These are phyloP conservation scores for Nicotiana paniculata DNA, from an alignment of 257 asterid genomes.

Conservation along the genomic window DNA sequence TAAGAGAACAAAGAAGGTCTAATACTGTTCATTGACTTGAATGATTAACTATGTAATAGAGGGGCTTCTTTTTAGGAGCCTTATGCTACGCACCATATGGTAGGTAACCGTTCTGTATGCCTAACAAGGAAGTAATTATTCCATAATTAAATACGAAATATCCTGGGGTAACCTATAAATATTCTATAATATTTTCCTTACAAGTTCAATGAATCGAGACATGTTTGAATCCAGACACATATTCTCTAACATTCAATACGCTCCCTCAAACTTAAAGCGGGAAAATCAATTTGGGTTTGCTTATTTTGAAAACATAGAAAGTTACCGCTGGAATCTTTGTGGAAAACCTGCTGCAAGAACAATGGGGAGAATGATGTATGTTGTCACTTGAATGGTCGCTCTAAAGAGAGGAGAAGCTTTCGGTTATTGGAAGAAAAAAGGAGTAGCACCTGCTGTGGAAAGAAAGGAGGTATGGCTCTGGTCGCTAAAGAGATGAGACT, in stretches of 20 bases:
- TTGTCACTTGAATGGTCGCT: background rate
- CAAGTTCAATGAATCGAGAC: background rate
- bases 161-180: background rate
- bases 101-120: background rate
- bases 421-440: background rate
- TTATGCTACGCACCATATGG: background rate
- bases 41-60: background rate
- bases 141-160: background rate
- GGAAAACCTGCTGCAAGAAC: slow-evolving; percentile 3
- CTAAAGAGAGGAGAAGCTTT: background rate
- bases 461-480: background rate
- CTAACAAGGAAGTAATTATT: background rate
- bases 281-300: background rate
- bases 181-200: background rate
- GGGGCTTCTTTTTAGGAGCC: background rate
- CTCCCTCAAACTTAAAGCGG: background rate
- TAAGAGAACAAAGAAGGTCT: background rate
- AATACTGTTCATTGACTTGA: background rate
- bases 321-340: background rate
- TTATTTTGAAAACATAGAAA: background rate
- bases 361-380: background rate
- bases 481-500: background rate
- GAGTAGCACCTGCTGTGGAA: background rate
- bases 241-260: background rate
- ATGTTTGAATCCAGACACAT: background rate